Evolutionary conservation across 305 asterid species (phyloP).

Genomic region (Fraxinus ornus): DNA sequence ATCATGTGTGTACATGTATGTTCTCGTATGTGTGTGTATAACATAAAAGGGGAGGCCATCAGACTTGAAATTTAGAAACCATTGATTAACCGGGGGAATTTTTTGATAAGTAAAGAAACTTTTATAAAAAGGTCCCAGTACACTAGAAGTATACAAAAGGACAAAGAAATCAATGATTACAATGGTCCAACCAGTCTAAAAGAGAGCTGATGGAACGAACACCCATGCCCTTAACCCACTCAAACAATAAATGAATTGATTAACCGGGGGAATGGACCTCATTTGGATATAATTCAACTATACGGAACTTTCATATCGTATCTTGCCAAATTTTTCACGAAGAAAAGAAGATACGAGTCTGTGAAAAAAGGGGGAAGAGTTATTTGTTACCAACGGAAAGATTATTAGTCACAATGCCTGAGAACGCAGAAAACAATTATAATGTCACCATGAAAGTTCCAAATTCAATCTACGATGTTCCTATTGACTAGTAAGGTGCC

Average conservation of each 20-base stretch:
- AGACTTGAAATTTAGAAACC: not conserved
- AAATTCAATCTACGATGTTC: not conserved
- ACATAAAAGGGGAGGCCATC: not conserved
- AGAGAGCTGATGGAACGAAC: too few relatives aligned
- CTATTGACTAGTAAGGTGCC: not conserved
- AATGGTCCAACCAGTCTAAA: too few relatives aligned
- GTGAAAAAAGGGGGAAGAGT: not conserved
- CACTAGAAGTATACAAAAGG: too few relatives aligned
- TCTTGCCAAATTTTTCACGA: not conserved
- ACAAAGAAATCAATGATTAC: too few relatives aligned
- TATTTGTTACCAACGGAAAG: not conserved
- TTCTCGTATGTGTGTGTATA: not conserved
- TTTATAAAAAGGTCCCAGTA: too few relatives aligned
- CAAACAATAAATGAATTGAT: too few relatives aligned
- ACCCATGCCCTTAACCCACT: too few relatives aligned
- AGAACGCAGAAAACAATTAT: not conserved
- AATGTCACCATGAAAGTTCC: not conserved
- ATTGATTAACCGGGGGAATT: not conserved
- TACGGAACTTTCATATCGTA: not conserved
- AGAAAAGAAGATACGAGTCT: not conserved
- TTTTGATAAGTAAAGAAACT: too few relatives aligned
- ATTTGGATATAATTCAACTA: not conserved
- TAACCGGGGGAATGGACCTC: not conserved
- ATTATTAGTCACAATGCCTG: not conserved
- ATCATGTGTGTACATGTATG: not conserved